Base-by-base conservation (phyloP, 768 basidiomycete species). In the Gelatoporia subvermispora region DNA sequence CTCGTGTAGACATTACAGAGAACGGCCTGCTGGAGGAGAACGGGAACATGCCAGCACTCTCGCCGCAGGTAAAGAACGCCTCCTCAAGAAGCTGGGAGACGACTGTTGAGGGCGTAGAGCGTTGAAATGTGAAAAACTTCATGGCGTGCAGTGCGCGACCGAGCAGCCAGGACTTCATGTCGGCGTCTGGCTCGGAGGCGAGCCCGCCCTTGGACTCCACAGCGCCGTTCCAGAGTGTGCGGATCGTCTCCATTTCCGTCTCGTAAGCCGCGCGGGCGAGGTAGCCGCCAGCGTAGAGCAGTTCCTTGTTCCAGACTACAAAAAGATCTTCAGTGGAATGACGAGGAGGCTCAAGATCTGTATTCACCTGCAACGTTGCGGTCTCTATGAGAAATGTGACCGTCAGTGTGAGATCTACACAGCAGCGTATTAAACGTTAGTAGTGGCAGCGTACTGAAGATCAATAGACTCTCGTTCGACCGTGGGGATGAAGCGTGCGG, bases 391-490 rank as follows among this genome's bases (percentile, higher is more conserved):
- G 18, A 38, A 21, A 15, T 48, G 8, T 18, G n/a, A n/a, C n/a
- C n/a, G n/a, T n/a, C n/a, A n/a, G n/a, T n/a, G n/a, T n/a, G n/a
- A n/a, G n/a, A n/a, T n/a, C n/a, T n/a, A n/a, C n/a, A n/a, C n/a
- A n/a, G n/a, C n/a, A n/a, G n/a, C n/a, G n/a, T n/a, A n/a, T n/a
- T n/a, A n/a, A n/a, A n/a, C n/a, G n/a, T n/a, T n/a, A n/a, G n/a
- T n/a, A n/a, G n/a, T n/a, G n/a, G n/a, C n/a, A 35, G 48, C 82
- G 66, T 60, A 89, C 85, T 92, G 85, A 24, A 94, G 71, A 66
- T 91, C 93, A 53, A 94, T 86, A 0, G 87, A 88, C 68, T 98
- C 95, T 52, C 95, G 79, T 65, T 98, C 95, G 8, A 98, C 94
- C 0, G 94, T 97, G 9, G 93, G 90, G 48, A 98, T 94, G 61